Evolutionary conservation across 2,329 filamentous ascomycete genomes (phyloP).

Genomic region (Colletotrichum sp.): DNA sequence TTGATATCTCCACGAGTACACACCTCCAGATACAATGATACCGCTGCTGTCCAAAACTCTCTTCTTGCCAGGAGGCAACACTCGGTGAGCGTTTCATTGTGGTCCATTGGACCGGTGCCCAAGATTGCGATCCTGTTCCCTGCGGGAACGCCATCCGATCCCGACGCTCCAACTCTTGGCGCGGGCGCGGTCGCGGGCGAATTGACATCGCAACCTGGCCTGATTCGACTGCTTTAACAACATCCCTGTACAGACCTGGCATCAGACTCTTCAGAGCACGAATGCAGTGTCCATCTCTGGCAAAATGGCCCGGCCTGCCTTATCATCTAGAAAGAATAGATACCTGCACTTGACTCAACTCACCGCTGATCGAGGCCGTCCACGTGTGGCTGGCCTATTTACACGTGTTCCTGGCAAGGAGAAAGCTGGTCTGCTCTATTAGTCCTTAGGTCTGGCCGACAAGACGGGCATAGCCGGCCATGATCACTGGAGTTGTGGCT

Average conservation of each 20-base stretch:
- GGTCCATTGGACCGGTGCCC: not conserved
- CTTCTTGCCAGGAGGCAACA: not conserved
- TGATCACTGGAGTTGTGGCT: not conserved
- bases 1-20: not conserved
- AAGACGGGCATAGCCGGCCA: not conserved
- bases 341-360: not conserved
- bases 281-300: not conserved
- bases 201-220: not conserved
- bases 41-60: not conserved
- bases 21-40: not conserved
- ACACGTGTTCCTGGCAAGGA: not conserved
- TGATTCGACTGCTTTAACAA: not conserved
- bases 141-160: not conserved
- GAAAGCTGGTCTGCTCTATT: not conserved
- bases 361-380: slow-evolving; percentile 1
- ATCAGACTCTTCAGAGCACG: not conserved
- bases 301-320: not conserved
- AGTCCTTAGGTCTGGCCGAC: not conserved
- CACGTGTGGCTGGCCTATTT: not conserved
- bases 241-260: not conserved
- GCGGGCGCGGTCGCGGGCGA: not conserved
- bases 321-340: not conserved
- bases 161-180: not conserved
- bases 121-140: not conserved
- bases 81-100: not conserved